Conservation (phyloP, 768 basidiomycete species). For the Paxillus rubicundulus region DNA sequence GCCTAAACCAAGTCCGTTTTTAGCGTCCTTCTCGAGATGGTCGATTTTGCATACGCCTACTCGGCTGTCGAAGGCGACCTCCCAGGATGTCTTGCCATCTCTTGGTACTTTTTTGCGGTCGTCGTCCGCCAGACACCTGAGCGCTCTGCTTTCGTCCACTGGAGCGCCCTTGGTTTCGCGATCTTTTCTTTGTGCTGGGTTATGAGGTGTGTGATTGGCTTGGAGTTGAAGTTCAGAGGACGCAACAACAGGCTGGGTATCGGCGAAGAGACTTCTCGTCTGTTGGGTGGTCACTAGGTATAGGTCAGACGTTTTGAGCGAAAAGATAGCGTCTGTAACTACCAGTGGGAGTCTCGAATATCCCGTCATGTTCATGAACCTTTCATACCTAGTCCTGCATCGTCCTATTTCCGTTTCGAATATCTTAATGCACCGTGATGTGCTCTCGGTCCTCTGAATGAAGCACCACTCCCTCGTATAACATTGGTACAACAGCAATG, state of each 20-base stretch:
- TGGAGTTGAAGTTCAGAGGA: conserved; percentile 34
- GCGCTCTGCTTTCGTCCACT: conserved; percentile 57
- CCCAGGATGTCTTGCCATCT: conserved; percentile 64
- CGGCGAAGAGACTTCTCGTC: conserved; percentile 32
- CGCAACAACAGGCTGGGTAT: conserved; percentile 32
- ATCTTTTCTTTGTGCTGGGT: conserved; percentile 64
- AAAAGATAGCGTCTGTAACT: neutral
- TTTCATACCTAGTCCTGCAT: conserved; percentile 7
- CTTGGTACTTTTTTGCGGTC: conserved; percentile 65
- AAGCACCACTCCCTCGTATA: conserved; percentile 8
- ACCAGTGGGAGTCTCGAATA: neutral
- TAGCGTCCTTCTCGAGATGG: conserved; percentile 56
- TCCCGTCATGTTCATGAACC: conserved; percentile 4
- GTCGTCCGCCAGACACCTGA: conserved; percentile 48
- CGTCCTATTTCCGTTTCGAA: conserved; percentile 7
- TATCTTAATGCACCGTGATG: conserved; percentile 15
- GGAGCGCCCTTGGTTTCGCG: conserved; percentile 62
- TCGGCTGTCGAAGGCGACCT: conserved; percentile 63
- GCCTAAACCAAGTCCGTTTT: neutral
- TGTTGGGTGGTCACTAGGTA: conserved; percentile 26
- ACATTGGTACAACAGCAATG: conserved; percentile 19
- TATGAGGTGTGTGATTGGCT: conserved; percentile 49
- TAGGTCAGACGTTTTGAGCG: neutral
- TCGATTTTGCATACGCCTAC: conserved; percentile 64
- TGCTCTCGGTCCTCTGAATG: neutral